Evolutionary conservation across 139 green algal species (phyloP).

Genomic region (Chlorella sp.): DNA sequence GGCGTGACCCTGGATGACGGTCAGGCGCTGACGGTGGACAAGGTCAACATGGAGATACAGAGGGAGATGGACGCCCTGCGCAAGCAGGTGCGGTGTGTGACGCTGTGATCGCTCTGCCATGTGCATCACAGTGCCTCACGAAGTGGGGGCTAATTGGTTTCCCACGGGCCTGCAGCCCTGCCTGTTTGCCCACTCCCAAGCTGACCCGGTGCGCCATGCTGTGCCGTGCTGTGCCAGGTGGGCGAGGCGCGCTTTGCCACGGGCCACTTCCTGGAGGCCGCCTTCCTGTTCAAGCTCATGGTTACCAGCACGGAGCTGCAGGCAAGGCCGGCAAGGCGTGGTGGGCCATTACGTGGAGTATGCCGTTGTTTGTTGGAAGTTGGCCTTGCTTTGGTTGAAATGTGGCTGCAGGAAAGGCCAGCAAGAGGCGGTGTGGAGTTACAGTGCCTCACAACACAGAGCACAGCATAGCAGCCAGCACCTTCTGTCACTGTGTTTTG

Average conservation of each 20-base stretch:
- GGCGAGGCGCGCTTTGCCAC: constrained; percentile 55
- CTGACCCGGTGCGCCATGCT: background rate
- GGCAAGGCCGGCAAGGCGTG: background rate
- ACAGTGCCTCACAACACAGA: no score
- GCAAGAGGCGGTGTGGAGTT: no score
- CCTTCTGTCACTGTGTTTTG: no score
- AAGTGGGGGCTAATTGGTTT: no score
- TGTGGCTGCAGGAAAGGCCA: constrained; percentile 25
- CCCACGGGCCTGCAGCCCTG: background rate
- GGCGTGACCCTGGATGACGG: constrained; percentile 70
- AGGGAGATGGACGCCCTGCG: constrained; percentile 72
- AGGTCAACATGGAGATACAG: constrained; percentile 54
- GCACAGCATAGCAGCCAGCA: no score
- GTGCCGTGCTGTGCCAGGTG: constrained; percentile 26
- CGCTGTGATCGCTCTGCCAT: background rate
- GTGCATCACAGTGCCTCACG: background rate
- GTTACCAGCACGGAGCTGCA: constrained; percentile 46
- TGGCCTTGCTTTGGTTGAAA: no score
- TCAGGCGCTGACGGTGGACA: constrained; percentile 55
- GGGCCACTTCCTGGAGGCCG: constrained; percentile 62
- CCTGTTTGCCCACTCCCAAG: background rate
- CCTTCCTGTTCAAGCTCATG: constrained; percentile 59
- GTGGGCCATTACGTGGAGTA: no score
- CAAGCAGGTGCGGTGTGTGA: constrained; percentile 37
- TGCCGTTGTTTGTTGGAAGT: no score